Conservation (phyloP, 768 basidiomycete genomes). For the Podaxis sp. region DNA sequence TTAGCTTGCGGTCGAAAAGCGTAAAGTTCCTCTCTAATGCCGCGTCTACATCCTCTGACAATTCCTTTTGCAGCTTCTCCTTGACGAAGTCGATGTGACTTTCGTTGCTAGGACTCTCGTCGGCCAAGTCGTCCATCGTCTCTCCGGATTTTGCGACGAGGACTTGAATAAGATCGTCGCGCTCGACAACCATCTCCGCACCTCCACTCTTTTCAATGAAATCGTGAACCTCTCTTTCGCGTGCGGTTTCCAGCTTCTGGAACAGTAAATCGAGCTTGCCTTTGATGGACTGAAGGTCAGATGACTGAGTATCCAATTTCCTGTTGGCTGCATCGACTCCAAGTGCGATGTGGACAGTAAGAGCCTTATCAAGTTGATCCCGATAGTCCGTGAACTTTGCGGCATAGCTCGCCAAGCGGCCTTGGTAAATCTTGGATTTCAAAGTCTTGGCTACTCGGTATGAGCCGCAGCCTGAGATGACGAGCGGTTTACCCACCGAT, state of each 20-base stretch:
- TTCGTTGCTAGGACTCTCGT: constrained; percentile 10
- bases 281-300: constrained; percentile 24
- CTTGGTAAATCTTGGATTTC: constrained; percentile 37
- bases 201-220: constrained; percentile 43
- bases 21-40: constrained; percentile 37
- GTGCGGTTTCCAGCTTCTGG: constrained; percentile 36
- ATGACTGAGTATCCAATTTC: constrained; percentile 26
- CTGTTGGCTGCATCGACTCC: constrained; percentile 35
- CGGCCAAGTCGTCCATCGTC: constrained; percentile 22
- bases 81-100: constrained; percentile 8
- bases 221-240: constrained; percentile 36
- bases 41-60: constrained; percentile 37
- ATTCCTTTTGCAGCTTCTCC: constrained; percentile 33
- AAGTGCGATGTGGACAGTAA: constrained; percentile 38
- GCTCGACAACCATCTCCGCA: constrained; percentile 30
- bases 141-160: constrained; percentile 33
- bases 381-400: constrained; percentile 34
- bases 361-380: constrained; percentile 33
- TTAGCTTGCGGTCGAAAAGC: constrained; percentile 46
- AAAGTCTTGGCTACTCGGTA: constrained; percentile 32
- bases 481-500: constrained; percentile 28
- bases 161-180: constrained; percentile 31
- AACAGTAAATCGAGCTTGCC: constrained; percentile 35
- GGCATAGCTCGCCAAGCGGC: constrained; percentile 32
- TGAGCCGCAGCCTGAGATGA: background rate